Evolutionary conservation across 148 eudicot genomes (phyloP).

Genomic region (Camellia japonica): DNA sequence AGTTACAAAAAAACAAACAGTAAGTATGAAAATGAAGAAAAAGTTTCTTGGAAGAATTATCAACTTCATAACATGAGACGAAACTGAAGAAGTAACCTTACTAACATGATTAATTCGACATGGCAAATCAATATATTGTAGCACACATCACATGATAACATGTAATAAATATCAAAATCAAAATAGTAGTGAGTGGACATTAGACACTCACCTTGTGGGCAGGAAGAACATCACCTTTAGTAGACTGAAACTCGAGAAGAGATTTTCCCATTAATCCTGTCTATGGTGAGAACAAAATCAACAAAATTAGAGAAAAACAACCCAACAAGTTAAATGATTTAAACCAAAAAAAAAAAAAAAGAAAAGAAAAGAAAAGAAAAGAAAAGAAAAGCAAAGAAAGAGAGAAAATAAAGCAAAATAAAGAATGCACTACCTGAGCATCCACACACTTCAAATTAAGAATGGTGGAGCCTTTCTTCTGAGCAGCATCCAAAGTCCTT

Average conservation of each 20-base stretch:
- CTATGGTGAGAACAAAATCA: no score
- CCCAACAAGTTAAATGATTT: no score
- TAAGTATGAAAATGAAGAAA: not conserved
- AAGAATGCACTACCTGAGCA: slow-evolving; percentile 52
- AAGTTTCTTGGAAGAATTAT: not conserved
- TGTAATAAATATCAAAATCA: not conserved
- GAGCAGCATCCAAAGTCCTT: no score
- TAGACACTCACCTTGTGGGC: slow-evolving; percentile 68
- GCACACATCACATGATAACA: not conserved
- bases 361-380: not conserved
- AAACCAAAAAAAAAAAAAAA: no score
- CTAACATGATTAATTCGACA: slow-evolving; percentile 2
- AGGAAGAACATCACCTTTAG: slow-evolving; percentile 94
- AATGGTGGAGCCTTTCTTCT: slow-evolving; percentile 15
- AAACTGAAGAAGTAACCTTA: slow-evolving; percentile 2
- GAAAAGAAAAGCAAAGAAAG: not conserved
- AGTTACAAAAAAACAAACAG: not conserved
- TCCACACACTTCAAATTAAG: slow-evolving; percentile 92
- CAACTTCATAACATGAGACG: not conserved
- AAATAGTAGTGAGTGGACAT: not conserved
- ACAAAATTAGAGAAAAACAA: no score
- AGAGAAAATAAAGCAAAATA: not conserved
- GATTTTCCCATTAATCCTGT: slow-evolving; percentile 24
- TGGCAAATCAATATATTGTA: not conserved
- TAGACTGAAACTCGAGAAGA: slow-evolving; percentile 89